Base-by-base conservation (phyloP, 805 yeast species). In the Zygosaccharomyces lentus region DNA sequence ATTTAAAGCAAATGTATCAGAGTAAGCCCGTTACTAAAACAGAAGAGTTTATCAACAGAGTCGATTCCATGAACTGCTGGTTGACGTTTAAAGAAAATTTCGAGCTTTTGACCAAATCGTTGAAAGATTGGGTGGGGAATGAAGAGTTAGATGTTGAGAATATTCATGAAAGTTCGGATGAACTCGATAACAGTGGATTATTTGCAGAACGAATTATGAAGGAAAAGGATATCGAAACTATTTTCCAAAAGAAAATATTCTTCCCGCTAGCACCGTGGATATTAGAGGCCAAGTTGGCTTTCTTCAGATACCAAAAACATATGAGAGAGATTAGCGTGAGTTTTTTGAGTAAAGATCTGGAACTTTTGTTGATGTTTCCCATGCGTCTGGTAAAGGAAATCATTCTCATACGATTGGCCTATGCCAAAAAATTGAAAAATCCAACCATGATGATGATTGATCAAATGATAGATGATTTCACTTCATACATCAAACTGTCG, bases 371-470 rank as follows among this genome's bases (percentile, higher is more conserved):
- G 31, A 71, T 77, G 44, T 86, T 93, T 51, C 97, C 98, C 0
- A 73, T 87, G 56, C 80, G 78, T 50, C 70, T 93, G 37, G 82
- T 89, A 56, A 84, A 82, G 57, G 96, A 87, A 56, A 77, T 87
- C 42, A 83, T 90, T 35, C 75, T 76, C 29, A 77, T 86, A 34
- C 75, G 97, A 53, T 70, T 91, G 37, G 70, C 75, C 1, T 89
- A 87, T 61, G 96, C 97, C 2, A 74, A 77, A 62, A 84, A 84
- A 58, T 67, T 91, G 39, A 79, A 76, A 43, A 85, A 84, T 56
- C 96, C 96, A 1, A 89, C 97, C 0, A 79, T 90, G 81, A 85
- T 88, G 89, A 87, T 88, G 82, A 87, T 93, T 55, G 99, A 93
- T 65, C 96, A 91, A 66, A 84, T 88, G 76, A 77, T 91, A 50